Evolutionary conservation across 805 yeast species (phyloP), one percentile per base, ranked within the genome.

Genomic region (Wickerhamiella occidentalis): DNA sequence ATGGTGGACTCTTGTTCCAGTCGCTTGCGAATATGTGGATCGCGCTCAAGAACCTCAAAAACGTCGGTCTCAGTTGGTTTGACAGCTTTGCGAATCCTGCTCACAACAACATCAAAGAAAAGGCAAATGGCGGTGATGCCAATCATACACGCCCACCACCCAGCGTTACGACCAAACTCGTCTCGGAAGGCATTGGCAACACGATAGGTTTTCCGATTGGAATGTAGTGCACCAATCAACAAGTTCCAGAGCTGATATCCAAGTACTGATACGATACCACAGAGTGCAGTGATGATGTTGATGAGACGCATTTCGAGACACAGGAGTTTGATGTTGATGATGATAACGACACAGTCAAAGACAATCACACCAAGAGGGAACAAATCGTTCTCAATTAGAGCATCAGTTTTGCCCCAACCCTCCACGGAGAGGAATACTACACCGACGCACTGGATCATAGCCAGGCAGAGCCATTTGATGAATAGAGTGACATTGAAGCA

Each of bases 191-290:
- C 94, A 53, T 75, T 71, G 6, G 71, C 69, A 2, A 84, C 96
- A 62, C 76, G 84, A 64, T 77, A 87, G 12, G 84, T 83, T 49
- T 76, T 67, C 29, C 72, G 71, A 56, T 60, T 64, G 58, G 66
- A 68, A 62, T 85, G 82, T n/a, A 88, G 65, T 3, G 72, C 74
- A 60, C 88, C 84, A 43, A 90, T 74, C 25, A 87, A 63, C 49
- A 83, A 71, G 62, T 85, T 79, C 96, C 96, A 92, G 11, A 80
- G 57, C 6, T 83, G 66, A 80, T 94, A 92, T 1, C 97, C 98
- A 21, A 80, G 77, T 28, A 79, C 79, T 0, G 95, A 85, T 13
- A 87, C 71, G 11, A 75, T 60, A 53, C 80, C 73, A 0, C 92
- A 78, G 0, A 78, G 77, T 55, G 78, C 68, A 19, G 84, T 80